Evolutionary conservation across 306 rosid species (phyloP), one percentile per base, ranked within the genome.

Genomic region (Quillaja saponaria): DNA sequence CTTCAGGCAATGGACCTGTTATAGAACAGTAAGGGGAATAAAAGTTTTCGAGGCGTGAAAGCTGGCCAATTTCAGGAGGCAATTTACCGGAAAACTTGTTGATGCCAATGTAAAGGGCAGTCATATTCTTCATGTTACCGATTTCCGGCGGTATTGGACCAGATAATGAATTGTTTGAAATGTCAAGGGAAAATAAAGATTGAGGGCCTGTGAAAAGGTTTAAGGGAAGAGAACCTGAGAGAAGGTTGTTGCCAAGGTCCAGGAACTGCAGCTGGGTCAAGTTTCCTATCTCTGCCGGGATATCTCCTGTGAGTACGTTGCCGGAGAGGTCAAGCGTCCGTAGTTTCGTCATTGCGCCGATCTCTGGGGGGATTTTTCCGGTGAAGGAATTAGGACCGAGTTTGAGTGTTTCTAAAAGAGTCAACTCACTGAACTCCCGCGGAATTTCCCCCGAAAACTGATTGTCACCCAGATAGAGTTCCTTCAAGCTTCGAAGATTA

Each of bases 1-100:
- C 95, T 35, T 80, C 84, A 0, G 99, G 99, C 55, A 94, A 60
- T 12, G 99, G 99, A 42, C 99, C 99, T 5, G 91, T 80, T 31
- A 94, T 68, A 38, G 28, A 83, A 83, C 96, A 87, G 20, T 76
- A 69, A 52, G 94, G 83, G 5, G 91, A 61, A 45, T 61, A 78
- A 33, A 94, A 64, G 51, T 62, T 55, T 55, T 81, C 79, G 3
- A 94, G 96, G 80, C 55, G 61, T 5, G 82, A 60, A 63, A 94
- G 97, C 15, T 81, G 38, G 0, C 99, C 97, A 61, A 89, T 76
- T 77, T 85, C 82, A 40, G 64, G 62, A 11, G 99, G 99, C 78
- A 94, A 68, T 15, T 41, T 80, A 47, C 99, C 99, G 5, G 85
- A 73, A 38, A 94, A 73, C 37, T 70, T 82, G 76, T 83, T 89